A percentile compares a stretch with the other conserved stretches of the same genome.
These are phyloP conservation scores for Groenewaldozyma auringiensis DNA, from an alignment of 1,139 yeast species.

Conservation along the genomic window DNA sequence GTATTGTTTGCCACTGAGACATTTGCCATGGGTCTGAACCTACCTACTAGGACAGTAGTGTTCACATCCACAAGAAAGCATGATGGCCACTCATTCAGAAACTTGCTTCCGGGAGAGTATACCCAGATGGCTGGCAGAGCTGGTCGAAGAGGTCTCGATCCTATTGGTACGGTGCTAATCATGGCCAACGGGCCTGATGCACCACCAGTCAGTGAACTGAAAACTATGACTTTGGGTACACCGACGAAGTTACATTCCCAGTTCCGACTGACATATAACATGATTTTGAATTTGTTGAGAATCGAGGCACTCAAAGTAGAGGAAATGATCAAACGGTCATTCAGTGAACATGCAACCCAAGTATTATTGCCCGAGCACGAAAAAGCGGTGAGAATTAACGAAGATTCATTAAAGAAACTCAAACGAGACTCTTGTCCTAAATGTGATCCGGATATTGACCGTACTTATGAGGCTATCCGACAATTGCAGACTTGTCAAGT, in stretches of 20 bases:
- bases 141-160: constrained; percentile 93
- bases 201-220: constrained; percentile 45
- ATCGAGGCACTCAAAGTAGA: constrained; percentile 93
- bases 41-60: constrained; percentile 95
- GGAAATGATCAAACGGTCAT: constrained; percentile 94
- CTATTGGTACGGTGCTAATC: constrained; percentile 90
- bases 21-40: constrained; percentile 93
- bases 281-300: constrained; percentile 85
- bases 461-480: constrained; percentile 40
- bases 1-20: constrained; percentile 96
- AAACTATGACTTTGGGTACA: constrained; percentile 74
- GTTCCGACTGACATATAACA: constrained; percentile 87
- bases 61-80: constrained; percentile 80
- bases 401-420: constrained; percentile 39
- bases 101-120: constrained; percentile 87
- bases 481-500: constrained; percentile 41
- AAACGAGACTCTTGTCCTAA: constrained; percentile 37
- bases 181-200: constrained; percentile 73
- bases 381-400: constrained; percentile 48
- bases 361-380: constrained; percentile 82
- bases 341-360: constrained; percentile 86
- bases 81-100: constrained; percentile 78
- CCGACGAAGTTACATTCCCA: constrained; percentile 89
- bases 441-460: constrained; percentile 37
- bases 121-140: constrained; percentile 99